phyloP scores from a whole-genome alignment of 768 basidiomycete genomes.

The Termitomyces sp. region DNA sequence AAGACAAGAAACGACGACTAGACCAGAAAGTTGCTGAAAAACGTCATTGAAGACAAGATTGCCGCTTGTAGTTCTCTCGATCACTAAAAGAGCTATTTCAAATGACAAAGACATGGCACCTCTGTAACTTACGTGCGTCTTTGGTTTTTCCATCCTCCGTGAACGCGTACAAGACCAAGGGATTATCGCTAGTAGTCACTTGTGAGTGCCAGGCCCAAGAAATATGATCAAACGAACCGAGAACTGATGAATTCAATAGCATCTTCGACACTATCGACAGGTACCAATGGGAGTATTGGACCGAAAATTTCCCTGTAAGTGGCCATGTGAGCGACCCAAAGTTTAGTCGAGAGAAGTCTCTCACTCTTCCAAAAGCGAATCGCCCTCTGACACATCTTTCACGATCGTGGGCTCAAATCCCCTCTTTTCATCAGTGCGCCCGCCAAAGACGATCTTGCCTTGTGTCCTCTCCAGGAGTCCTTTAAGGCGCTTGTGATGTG shows the following conservation, averaged over 20 bases:
- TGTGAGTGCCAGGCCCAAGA: background rate
- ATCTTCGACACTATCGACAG: conserved; percentile 51
- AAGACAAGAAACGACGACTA: background rate
- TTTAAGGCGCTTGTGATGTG: conserved; percentile 52
- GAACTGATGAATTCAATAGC: conserved; percentile 54
- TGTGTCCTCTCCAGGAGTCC: conserved; percentile 50
- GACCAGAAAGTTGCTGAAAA: conserved; percentile 50
- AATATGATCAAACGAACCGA: conserved; percentile 32
- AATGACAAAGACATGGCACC: background rate
- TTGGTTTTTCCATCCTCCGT: conserved; percentile 43
- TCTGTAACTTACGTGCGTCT: conserved; percentile 29
- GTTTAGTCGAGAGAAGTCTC: conserved; percentile 12
- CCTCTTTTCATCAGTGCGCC: conserved; percentile 36
- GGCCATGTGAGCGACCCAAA: background rate
- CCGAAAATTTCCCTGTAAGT: conserved; percentile 66
- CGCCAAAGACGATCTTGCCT: conserved; percentile 56
- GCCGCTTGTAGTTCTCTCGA: conserved; percentile 56
- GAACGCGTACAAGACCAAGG: conserved; percentile 66
- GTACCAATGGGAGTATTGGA: conserved; percentile 62
- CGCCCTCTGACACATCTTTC: conserved; percentile 46
- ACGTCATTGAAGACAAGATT: conserved; percentile 58
- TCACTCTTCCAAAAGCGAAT: conserved; percentile 61
- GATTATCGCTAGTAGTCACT: conserved; percentile 40
- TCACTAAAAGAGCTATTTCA: conserved; percentile 33
- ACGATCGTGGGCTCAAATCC: conserved; percentile 63